These are phyloP conservation scores for Achaetomium macrosporum DNA, from an alignment of 2,329 filamentous ascomycete genomes.

Conservation along the genomic window DNA sequence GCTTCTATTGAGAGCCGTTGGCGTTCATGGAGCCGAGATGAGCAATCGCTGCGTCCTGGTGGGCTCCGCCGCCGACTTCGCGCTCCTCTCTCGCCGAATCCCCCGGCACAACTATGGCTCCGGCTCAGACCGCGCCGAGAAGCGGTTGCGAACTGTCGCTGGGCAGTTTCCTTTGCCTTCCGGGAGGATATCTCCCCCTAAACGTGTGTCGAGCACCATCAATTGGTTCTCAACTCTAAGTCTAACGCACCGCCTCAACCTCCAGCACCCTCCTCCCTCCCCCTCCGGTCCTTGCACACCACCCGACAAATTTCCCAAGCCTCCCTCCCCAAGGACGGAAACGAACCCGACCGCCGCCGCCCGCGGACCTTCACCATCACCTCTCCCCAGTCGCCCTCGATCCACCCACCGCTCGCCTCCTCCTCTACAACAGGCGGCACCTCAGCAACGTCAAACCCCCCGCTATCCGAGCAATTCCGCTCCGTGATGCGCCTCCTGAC, in stretches of 20 bases:
- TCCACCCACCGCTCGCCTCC: slow-evolving; percentile 25
- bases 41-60: slow-evolving; percentile 27
- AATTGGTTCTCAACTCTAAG: background rate
- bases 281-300: slow-evolving; percentile 5
- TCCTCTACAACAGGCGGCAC: background rate
- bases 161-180: background rate
- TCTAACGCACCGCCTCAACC: background rate
- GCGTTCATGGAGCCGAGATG: slow-evolving; percentile 29
- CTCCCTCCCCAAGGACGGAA: background rate
- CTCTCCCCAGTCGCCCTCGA: slow-evolving; percentile 30
- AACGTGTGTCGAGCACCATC: background rate
- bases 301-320: background rate
- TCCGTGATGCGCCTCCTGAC: slow-evolving; percentile 49
- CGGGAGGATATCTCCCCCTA: background rate
- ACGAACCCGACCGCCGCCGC: background rate
- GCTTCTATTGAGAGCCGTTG: slow-evolving; percentile 10
- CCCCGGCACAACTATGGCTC: slow-evolving; percentile 6
- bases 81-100: background rate
- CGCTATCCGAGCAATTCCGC: slow-evolving; percentile 41
- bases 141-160: background rate
- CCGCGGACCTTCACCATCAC: slow-evolving; percentile 20
- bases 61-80: slow-evolving; percentile 27
- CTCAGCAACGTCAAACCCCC: background rate
- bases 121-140: background rate
- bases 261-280: background rate